A percentile compares a stretch with the other conserved stretches of the same genome.
These are phyloP conservation scores for Fusarium sarcochroum DNA, from an alignment of 2,329 filamentous ascomycete species.

Conservation along the genomic window DNA sequence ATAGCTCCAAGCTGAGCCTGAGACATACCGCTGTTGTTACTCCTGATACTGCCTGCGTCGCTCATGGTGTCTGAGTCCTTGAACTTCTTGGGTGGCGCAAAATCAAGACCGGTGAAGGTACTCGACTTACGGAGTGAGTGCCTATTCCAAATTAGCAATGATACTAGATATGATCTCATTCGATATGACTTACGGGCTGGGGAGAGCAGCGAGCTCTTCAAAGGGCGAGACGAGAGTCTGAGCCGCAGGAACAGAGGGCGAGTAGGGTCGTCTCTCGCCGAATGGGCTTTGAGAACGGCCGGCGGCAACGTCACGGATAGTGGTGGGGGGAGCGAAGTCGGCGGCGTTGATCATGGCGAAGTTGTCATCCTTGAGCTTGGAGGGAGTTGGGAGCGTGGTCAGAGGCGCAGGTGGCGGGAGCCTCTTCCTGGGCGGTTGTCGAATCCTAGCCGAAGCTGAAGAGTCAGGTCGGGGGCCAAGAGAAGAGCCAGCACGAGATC, in stretches of 20 bases:
- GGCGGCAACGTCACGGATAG: constrained; percentile 74
- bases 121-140: constrained; percentile 82
- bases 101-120: constrained; percentile 85
- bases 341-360: constrained; percentile 77
- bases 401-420: constrained; percentile 80
- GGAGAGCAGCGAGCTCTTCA: constrained; percentile 87
- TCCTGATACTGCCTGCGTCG: constrained; percentile 74
- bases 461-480: constrained; percentile 73
- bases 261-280: constrained; percentile 79
- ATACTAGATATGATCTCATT: neutral
- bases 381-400: constrained; percentile 84
- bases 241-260: constrained; percentile 78
- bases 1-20: constrained; percentile 78
- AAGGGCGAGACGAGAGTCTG: constrained; percentile 87
- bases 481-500: constrained; percentile 67
- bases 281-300: constrained; percentile 77
- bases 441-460: constrained; percentile 68
- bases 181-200: constrained; percentile 83
- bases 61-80: constrained; percentile 73
- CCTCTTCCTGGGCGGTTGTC: constrained; percentile 60
- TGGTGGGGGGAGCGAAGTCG: constrained; percentile 88
- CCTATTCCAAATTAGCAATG: constrained; percentile 58
- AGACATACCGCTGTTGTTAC: constrained; percentile 82
- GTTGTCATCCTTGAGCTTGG: constrained; percentile 85
- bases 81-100: constrained; percentile 83